A percentile compares a stretch with the other conserved stretches of the same genome.
phyloP scores from a whole-genome alignment of 2,329 filamentous ascomycete species.

The Ophiocordyceps camponoti-leonardi region DNA sequence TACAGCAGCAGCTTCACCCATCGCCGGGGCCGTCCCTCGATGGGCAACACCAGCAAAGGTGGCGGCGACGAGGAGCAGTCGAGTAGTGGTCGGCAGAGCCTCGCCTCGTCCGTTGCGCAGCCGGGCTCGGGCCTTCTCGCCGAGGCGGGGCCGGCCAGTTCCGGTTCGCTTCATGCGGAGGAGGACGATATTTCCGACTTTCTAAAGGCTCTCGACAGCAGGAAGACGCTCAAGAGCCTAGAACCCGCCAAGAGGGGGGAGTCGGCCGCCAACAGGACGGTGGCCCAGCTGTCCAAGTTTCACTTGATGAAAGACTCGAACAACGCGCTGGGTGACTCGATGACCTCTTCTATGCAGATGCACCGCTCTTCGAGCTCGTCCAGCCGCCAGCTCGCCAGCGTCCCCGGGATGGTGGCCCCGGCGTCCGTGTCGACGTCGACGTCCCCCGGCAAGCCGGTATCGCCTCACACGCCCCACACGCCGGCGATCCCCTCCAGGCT shows the following conservation, averaged over 20 bases:
- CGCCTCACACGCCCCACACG: constrained; percentile 79
- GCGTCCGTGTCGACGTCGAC: constrained; percentile 71
- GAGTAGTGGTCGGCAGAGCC: constrained; percentile 66
- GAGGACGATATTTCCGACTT: constrained; percentile 92
- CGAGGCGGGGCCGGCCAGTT: constrained; percentile 47
- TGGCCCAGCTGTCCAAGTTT: constrained; percentile 68
- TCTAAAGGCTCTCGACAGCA: constrained; percentile 70
- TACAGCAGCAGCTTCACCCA: constrained; percentile 94
- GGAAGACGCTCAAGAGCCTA: constrained; percentile 73
- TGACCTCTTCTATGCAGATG: constrained; percentile 76
- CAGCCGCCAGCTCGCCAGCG: constrained; percentile 39
- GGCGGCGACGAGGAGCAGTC: constrained; percentile 52
- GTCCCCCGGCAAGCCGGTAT: constrained; percentile 78
- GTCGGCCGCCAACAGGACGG: constrained; percentile 55
- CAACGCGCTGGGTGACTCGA: constrained; percentile 75
- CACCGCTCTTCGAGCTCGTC: constrained; percentile 67
- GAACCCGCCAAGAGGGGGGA: constrained; percentile 50
- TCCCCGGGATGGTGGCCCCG: constrained; percentile 50
- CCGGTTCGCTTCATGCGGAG: constrained; percentile 54
- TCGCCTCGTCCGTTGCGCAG: constrained; percentile 50
- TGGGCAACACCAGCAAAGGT: constrained; percentile 50
- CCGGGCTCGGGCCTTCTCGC: constrained; percentile 68
- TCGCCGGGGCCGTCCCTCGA: constrained; percentile 60
- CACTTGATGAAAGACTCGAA: constrained; percentile 82
- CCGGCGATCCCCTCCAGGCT: constrained; percentile 88